These are phyloP conservation scores for Saturnispora quitensis DNA, from an alignment of 805 yeast species.

Conservation along the genomic window DNA sequence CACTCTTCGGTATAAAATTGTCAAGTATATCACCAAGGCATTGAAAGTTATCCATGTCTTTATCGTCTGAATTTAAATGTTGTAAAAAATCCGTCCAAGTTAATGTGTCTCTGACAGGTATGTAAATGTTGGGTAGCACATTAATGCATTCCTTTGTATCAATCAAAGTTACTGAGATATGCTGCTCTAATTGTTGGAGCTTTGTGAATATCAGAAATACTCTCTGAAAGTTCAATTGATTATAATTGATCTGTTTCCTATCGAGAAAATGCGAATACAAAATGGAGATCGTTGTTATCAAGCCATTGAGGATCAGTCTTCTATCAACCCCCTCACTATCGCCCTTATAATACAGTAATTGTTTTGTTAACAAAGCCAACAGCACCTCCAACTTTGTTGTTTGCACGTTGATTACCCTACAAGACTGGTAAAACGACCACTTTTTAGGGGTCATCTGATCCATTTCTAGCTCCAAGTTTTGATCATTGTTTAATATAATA, in stretches of 20 bases:
- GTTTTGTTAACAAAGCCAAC: neutral
- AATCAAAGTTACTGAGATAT: constrained; percentile 12
- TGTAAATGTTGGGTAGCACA: constrained; percentile 3
- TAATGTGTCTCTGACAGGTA: constrained; percentile 3
- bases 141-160: constrained; percentile 17
- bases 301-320: constrained; percentile 18
- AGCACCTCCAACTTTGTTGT: neutral
- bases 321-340: neutral
- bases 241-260: constrained; percentile 5
- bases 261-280: constrained; percentile 16
- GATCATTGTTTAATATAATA: neutral
- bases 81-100: constrained; percentile 1
- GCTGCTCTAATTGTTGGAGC: constrained; percentile 10
- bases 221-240: constrained; percentile 12
- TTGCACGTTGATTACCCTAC: neutral
- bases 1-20: neutral
- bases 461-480: neutral
- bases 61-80: neutral
- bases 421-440: neutral
- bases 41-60: constrained; percentile 1
- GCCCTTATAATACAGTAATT: neutral
- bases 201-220: constrained; percentile 14
- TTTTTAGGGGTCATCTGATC: neutral
- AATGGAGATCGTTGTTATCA: constrained; percentile 18
- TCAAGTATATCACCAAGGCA: neutral